Evolutionary conservation across 257 asterid genomes (phyloP).

Genomic region (Coffea canephora): DNA sequence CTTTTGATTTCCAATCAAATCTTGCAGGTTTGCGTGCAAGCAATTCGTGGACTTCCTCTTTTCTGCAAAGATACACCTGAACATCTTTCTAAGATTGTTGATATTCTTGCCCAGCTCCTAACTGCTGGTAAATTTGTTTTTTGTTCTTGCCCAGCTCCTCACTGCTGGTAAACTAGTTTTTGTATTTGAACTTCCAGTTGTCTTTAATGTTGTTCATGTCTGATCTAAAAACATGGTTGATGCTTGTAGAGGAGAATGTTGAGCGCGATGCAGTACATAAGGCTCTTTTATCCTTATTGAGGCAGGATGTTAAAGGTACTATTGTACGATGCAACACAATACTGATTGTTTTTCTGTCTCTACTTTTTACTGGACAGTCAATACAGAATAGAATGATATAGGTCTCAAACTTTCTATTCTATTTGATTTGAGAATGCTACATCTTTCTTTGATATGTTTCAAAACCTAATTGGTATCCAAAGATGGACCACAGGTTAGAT

Average conservation of each 20-base stretch:
- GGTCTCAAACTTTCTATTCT: too few relatives aligned
- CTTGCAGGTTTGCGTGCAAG: constrained; percentile 84
- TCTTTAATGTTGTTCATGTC: neutral
- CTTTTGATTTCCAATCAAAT: constrained; percentile 11
- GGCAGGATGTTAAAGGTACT: constrained; percentile 90
- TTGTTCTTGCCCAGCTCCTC: constrained; percentile 84
- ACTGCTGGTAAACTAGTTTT: constrained; percentile 67
- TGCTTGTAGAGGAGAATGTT: constrained; percentile 73
- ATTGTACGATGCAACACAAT: neutral
- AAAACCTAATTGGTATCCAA: too few relatives aligned
- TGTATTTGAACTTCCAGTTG: constrained; percentile 13
- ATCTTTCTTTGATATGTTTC: too few relatives aligned
- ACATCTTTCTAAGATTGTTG: constrained; percentile 86
- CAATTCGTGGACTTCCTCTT: constrained; percentile 93
- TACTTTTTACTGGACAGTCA: neutral
- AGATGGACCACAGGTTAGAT: neutral
- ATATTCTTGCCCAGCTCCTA: constrained; percentile 92
- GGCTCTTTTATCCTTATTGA: constrained; percentile 84
- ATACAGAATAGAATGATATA: too few relatives aligned
- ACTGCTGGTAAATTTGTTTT: constrained; percentile 67
- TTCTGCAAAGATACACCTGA: constrained; percentile 98
- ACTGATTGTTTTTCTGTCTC: neutral
- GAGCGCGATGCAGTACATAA: constrained; percentile 97
- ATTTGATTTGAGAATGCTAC: too few relatives aligned
- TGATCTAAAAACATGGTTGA: constrained; percentile 19